Evolutionary conservation across 225 moss, liverwort and hornwort genomes (phyloP), one percentile per base, ranked within the genome.

Genomic region (Rhytidiadelphus loreus): DNA sequence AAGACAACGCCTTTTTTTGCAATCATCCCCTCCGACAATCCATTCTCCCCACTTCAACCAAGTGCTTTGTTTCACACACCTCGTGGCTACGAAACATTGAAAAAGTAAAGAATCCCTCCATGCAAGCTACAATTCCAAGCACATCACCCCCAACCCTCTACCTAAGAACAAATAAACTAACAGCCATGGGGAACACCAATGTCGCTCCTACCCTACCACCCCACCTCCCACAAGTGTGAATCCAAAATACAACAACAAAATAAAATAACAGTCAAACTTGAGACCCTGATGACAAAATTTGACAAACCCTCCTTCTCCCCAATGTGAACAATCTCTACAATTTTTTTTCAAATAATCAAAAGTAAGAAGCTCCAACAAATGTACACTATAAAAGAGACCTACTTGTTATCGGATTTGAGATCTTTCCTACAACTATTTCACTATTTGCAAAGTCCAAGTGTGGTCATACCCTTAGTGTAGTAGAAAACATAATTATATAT

Each of bases 21-120:
- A 6, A 33, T 21, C 0, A 0, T 19, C 8, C 1, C 2, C 3
- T 33, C 3, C 0, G 0, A 33, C 2, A 3, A 75, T 50, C 32
- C 0, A 0, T 20, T 50, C 33, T 75, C 0, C 0, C 2, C 0
- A 52, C 21, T 33, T 12, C 6, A 0, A 0, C 21, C 21, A 48
- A 11, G 16, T 2, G 12, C 11, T 74, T 3, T 16, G 6, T 46
- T 6, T 72, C 17, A 18, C 0, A 24, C 0, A 72, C 6, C 1
- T 1, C 0, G 4, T 72, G 17, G 17, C 44, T 44, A 72, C 1
- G 2, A 44, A 72, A 6, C 10, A 26, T 0, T 0, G 8, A 17
- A 16, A 10, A 16, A 43, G 11, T 1, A 37, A 19, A 30, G 2
- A 74, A 2, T 18, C 7, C 11, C 3, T 46, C 18, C 0, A 1